Percentiles rank a stretch among this genome's conserved stretches.
phyloP scores from a whole-genome alignment of 2,329 filamentous ascomycete species.

The Aspergillus niger region DNA sequence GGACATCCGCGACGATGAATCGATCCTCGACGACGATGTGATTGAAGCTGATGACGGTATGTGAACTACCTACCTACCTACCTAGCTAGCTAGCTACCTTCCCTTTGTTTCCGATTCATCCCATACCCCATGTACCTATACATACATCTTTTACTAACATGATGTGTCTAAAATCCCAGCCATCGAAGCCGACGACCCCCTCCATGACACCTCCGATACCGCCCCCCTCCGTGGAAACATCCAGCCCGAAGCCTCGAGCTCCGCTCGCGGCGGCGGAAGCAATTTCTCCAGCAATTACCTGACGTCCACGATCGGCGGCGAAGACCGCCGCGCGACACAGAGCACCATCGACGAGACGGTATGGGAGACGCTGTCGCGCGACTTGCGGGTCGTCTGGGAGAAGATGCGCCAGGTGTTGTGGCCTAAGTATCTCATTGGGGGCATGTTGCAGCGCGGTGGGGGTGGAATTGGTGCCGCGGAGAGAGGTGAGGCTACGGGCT shows the following conservation, averaged over 20 bases:
- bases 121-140: background rate
- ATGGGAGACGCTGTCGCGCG: slow-evolving; percentile 93
- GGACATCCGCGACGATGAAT: slow-evolving; percentile 63
- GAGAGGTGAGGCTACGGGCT: slow-evolving; percentile 54
- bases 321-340: slow-evolving; percentile 83
- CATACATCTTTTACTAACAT: background rate
- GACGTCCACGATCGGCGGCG: slow-evolving; percentile 85
- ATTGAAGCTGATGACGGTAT: slow-evolving; percentile 79
- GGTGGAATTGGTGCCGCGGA: slow-evolving; percentile 58
- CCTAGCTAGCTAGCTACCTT: slow-evolving; percentile 4
- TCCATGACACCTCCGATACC: slow-evolving; percentile 68
- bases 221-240: slow-evolving; percentile 85
- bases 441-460: slow-evolving; percentile 61
- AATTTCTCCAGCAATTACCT: slow-evolving; percentile 78
- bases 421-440: slow-evolving; percentile 85
- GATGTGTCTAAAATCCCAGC: slow-evolving; percentile 50
- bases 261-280: slow-evolving; percentile 38
- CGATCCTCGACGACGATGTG: slow-evolving; percentile 68
- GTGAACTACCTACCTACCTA: slow-evolving; percentile 39
- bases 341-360: slow-evolving; percentile 98
- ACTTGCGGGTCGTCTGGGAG: slow-evolving; percentile 90
- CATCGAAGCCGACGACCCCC: slow-evolving; percentile 89
- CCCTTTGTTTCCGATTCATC: background rate
- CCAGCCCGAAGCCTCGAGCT: slow-evolving; percentile 55
- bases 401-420: slow-evolving; percentile 98